Base-by-base conservation (phyloP, 2,329 filamentous ascomycete species). In the Diaporthe sp. region DNA sequence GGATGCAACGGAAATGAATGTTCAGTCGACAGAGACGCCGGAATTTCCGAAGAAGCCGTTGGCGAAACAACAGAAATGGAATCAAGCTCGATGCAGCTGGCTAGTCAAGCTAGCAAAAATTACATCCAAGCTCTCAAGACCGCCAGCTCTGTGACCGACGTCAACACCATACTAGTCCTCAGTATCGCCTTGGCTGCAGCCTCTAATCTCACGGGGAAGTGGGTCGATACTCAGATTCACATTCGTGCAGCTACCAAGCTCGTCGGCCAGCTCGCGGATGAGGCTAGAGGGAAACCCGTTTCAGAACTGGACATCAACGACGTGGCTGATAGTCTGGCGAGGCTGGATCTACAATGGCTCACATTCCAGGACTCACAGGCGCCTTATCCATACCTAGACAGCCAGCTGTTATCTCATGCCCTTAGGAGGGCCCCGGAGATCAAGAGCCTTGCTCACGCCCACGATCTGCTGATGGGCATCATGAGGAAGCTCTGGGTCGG, bases 271-370 rank as follows among this genome's bases (percentile, higher is more conserved):
- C 49, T 79, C 9, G 28, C 62, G 3, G 19, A 37, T 13, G 42
- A 46, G n/a, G 53, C 37, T 7, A 34, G 12, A 4, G 34, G 19
- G 19, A 68, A 31, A 7, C 44, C 9, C 69, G n/a, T 69, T 3
- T 79, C 49, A 74, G 53, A 62, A 3, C n/a, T 62, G 10, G 70
- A 77, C 17, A 46, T 80, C 17, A 74, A 77, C 28, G 72, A 72
- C 42, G 73, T 78, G n/a, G 76, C 75, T 8, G 76, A 78, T 49
- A 77, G 75, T 3, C 39, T 85, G 2, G 79, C 79, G 3, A 78
- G 82, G 2, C 67, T 84, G n/a, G 82, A 84, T 57, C 34, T 85
- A 7, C 80, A 83, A 53, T 81, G 81, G 77, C 81, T 84, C 80
- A 80, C 82, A 0, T 83, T 84, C 57, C 80, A 78, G 2, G 83